phyloP scores from a whole-genome alignment of 805 yeast genomes.

The Peterozyma toletana region DNA sequence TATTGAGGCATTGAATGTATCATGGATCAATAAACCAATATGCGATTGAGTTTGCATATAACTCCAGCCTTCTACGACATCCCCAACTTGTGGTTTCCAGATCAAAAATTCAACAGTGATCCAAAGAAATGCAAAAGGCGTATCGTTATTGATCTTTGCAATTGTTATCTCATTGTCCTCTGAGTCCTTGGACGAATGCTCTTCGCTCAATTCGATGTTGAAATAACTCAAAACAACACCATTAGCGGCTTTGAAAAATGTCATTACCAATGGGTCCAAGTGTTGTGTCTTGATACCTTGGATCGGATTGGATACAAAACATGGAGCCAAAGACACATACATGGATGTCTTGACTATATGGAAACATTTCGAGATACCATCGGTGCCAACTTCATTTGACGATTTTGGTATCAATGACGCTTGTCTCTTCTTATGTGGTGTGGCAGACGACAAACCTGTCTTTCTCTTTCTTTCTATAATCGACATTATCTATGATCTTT shows the following conservation, averaged over 20 bases:
- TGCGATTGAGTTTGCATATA: conserved; percentile 95
- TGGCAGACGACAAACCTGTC: background rate
- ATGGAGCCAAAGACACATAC: conserved; percentile 86
- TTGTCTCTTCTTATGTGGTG: conserved; percentile 4
- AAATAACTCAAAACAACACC: conserved; percentile 85
- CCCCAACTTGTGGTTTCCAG: conserved; percentile 91
- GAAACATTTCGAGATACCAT: conserved; percentile 63
- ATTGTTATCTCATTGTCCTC: conserved; percentile 34
- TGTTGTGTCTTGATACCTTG: conserved; percentile 84
- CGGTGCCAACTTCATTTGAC: conserved; percentile 7
- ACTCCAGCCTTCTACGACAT: conserved; percentile 75
- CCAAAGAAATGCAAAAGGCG: conserved; percentile 90
- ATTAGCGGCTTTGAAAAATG: conserved; percentile 58
- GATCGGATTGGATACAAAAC: conserved; percentile 57
- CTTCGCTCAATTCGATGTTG: conserved; percentile 48
- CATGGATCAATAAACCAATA: conserved; percentile 84
- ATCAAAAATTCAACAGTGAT: conserved; percentile 71
- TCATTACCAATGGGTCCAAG: conserved; percentile 84
- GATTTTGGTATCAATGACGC: conserved; percentile 8
- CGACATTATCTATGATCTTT: background rate
- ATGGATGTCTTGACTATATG: conserved; percentile 50
- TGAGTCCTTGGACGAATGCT: conserved; percentile 29
- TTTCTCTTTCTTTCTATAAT: conserved; percentile 4
- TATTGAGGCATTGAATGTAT: conserved; percentile 91
- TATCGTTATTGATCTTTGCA: conserved; percentile 66